Conservation (phyloP, 164 flowering plant species). For the Liriodendron chinense region DNA sequence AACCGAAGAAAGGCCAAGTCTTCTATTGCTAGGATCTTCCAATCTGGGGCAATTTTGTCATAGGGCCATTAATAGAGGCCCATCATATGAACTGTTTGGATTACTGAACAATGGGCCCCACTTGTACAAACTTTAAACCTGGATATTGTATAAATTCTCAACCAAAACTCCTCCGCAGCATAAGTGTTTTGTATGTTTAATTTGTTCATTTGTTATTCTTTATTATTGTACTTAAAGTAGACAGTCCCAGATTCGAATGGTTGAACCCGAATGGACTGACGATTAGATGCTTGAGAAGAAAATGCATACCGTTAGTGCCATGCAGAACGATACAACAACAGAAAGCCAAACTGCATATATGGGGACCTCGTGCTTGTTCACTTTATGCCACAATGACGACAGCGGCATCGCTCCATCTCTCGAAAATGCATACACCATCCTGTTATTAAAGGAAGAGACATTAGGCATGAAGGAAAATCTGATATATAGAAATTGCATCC, state of each 20-base stretch:
- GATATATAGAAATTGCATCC: not conserved
- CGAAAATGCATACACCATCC: conserved; percentile 97
- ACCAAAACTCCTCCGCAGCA: too few relatives aligned
- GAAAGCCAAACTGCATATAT: conserved; percentile 92
- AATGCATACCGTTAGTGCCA: conserved; percentile 79
- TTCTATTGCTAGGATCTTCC: too few relatives aligned
- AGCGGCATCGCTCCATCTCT: conserved; percentile 99
- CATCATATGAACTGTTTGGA: too few relatives aligned
- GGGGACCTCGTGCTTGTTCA: conserved; percentile 87
- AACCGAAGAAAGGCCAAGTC: too few relatives aligned
- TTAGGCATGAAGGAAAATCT: not conserved
- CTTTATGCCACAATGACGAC: conserved; percentile 86
- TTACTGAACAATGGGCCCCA: too few relatives aligned
- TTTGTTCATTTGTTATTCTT: not conserved
- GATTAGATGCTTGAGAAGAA: not conserved
- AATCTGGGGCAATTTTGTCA: too few relatives aligned
- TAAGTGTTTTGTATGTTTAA: not conserved
- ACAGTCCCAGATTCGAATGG: not conserved
- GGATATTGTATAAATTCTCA: too few relatives aligned
- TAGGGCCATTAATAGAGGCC: too few relatives aligned
- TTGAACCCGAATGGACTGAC: not conserved
- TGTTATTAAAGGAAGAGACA: conserved; percentile 21
- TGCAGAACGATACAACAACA: conserved; percentile 73
- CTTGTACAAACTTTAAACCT: too few relatives aligned
- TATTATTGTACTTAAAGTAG: not conserved